phyloP scores from a whole-genome alignment of 2,329 filamentous ascomycete species.

The Beauveria varroae region DNA sequence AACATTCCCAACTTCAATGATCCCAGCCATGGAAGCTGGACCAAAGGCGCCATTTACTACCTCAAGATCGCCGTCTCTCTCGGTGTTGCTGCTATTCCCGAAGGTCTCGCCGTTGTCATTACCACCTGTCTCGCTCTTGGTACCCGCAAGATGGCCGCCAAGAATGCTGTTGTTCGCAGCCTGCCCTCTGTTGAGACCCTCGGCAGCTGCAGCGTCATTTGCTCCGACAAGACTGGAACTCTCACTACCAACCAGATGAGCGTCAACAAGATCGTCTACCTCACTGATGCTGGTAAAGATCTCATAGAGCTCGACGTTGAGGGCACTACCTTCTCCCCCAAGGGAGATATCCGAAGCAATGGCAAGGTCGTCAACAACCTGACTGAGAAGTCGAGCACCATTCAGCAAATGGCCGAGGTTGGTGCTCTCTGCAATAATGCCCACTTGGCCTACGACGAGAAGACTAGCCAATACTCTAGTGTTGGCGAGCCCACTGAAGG shows the following conservation, averaged over 20 bases:
- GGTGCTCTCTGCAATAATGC: constrained; percentile 84
- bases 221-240: constrained; percentile 98
- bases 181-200: constrained; percentile 95
- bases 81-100: constrained; percentile 93
- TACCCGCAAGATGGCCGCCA: constrained; percentile 96
- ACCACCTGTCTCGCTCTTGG: constrained; percentile 96
- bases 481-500: constrained; percentile 95
- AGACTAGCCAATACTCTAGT: constrained; percentile 66
- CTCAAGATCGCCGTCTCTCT: constrained; percentile 98
- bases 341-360: constrained; percentile 62
- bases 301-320: constrained; percentile 84
- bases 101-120: constrained; percentile 95
- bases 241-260: constrained; percentile 99
- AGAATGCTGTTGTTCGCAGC: constrained; percentile 94
- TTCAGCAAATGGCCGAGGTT: constrained; percentile 69
- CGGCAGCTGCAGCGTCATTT: constrained; percentile 98
- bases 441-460: constrained; percentile 71
- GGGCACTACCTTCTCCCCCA: constrained; percentile 85
- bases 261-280: constrained; percentile 83
- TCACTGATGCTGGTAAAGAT: constrained; percentile 64
- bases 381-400: constrained; percentile 63
- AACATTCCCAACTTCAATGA: constrained; percentile 97
- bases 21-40: constrained; percentile 84
- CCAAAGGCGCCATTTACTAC: constrained; percentile 98
- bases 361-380: constrained; percentile 64